phyloP scores from a whole-genome alignment of 2,329 filamentous ascomycete genomes.

The Sphaerulina populicola region DNA sequence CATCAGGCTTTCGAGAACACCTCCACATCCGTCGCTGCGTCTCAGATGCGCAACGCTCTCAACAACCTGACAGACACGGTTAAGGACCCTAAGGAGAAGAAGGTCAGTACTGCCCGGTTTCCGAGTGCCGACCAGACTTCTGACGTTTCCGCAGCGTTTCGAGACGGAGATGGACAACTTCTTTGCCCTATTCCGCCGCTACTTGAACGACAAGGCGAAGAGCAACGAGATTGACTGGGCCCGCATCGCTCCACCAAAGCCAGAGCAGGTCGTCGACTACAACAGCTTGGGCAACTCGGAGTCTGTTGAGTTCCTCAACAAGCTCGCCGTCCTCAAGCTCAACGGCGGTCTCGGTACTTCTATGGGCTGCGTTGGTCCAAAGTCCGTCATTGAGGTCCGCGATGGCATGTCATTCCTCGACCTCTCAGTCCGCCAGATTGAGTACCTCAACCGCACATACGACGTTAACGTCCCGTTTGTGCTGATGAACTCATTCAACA shows the following conservation, averaged over 20 bases:
- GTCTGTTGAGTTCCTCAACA: conserved; percentile 89
- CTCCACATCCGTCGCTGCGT: conserved; percentile 92
- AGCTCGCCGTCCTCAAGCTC: conserved; percentile 96
- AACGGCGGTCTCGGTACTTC: conserved; percentile 99
- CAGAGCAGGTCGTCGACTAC: conserved; percentile 92
- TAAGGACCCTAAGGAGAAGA: conserved; percentile 64
- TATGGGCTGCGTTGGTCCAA: conserved; percentile 98
- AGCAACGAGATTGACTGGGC: conserved; percentile 95
- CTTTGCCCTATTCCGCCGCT: conserved; percentile 95
- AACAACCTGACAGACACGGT: conserved; percentile 88
- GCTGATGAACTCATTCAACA: conserved; percentile 99
- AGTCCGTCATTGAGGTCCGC: conserved; percentile 98
- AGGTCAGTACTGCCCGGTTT: conserved; percentile 50
- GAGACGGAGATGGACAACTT: conserved; percentile 99
- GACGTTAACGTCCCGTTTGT: conserved; percentile 95
- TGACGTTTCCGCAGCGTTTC: conserved; percentile 54
- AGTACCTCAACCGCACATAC: conserved; percentile 98
- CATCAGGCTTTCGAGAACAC: conserved; percentile 95
- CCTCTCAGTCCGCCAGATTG: conserved; percentile 95
- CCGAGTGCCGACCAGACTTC: not conserved
- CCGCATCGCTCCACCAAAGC: conserved; percentile 86
- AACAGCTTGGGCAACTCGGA: conserved; percentile 80
- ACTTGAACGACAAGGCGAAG: conserved; percentile 98
- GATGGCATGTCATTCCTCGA: conserved; percentile 99
- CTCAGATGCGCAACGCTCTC: conserved; percentile 97